Base-by-base conservation (phyloP, 306 rosid genomes). In the Rosa lucieae region DNA sequence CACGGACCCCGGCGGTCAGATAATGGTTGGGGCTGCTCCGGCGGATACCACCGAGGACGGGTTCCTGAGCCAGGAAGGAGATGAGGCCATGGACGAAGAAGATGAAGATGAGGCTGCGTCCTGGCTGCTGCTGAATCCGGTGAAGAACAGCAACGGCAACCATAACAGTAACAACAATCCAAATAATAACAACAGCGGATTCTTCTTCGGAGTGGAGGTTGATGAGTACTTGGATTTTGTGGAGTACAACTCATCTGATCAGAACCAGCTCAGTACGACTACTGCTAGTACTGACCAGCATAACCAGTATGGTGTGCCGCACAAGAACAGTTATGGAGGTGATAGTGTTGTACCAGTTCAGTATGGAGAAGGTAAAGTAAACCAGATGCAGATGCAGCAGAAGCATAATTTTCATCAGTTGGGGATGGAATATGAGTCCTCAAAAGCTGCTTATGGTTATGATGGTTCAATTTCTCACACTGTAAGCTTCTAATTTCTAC, bases 191-290 rank as follows among this genome's bases (percentile, higher is more conserved):
- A 79, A 46, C 39, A 85, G 85, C 55, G 94, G 93, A 8, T 86
- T 86, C 66, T 76, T 88, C 86, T 89, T 88, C 39, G 83, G 85
- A 11, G 93, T 89, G n/a, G 99, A 89, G 5, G 97, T 85, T 18
- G 99, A 95, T 52, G 98, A 93, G 78, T 95, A 90, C 80, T 87
- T 92, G 87, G 97, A 90, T 20, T 87, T 95, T 58, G 90, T 91
- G 80, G 96, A 93, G 84, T 91, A 89, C 79, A 89, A 91, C 46
- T 82, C 91, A 67, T 18, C 48, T 52, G 88, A 72, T 67, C 89
- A 85, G 9, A 80, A 76, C 58, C 88, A 83, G 35, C 82, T 83
- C 40, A 70, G 68, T 62, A 29, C 42, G 12, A 26, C 68, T 62
- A 39, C 46, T 10, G 86, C 89, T 63, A 71, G 80, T 14, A 42